Base-by-base conservation (phyloP, 1,284 basidiomycete species). In the Rugosomyces carneus region DNA sequence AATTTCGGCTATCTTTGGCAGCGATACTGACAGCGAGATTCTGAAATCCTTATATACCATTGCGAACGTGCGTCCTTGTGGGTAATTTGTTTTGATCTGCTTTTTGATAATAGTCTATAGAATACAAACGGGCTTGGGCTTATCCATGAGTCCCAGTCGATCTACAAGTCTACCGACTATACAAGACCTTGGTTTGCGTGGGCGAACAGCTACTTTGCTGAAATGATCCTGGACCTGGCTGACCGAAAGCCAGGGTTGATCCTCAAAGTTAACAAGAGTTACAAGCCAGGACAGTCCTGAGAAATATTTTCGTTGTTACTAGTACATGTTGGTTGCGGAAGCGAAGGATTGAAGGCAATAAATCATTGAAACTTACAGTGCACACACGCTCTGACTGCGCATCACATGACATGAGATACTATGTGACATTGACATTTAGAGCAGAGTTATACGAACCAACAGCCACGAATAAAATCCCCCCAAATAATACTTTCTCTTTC, bases 181-280 rank as follows among this genome's bases (percentile, higher is more conserved):
- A 87, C 84, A n/a, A 72, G 86, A 13, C 72, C 78, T 11, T 89
- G 85, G 85, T 89, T 89, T 62, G 86, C 85, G 11, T 89, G 85
- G 85, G 84, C 80, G 10, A 87, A 87, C 59, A 84, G 81, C 59
- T 88, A 84, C 60, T 87, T 85, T 55, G 77, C 84, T 31, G 83
- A 86, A 66, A 87, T 89, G 85, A 64, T 89, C 23, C 63, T 89
- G 44, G 85, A 89, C 56, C 68, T 89, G 31, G 85, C 86, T 29
- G 66, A 77, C 54, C 71, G 86, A 44, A 88, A 87, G 60, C 86
- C 85, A 1, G 66, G 72, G 40, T 67, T 89, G 37, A 78, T 89
- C 42, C 73, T 89, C 58, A 74, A 72, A 37, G 60, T 61, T 21
- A 64, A 67, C 51, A 66, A 70, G 56, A 72, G 73, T 41, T 86